These are phyloP conservation scores for Microbotryum violaceum DNA, from an alignment of 1,284 basidiomycete species.

Conservation along the genomic window DNA sequence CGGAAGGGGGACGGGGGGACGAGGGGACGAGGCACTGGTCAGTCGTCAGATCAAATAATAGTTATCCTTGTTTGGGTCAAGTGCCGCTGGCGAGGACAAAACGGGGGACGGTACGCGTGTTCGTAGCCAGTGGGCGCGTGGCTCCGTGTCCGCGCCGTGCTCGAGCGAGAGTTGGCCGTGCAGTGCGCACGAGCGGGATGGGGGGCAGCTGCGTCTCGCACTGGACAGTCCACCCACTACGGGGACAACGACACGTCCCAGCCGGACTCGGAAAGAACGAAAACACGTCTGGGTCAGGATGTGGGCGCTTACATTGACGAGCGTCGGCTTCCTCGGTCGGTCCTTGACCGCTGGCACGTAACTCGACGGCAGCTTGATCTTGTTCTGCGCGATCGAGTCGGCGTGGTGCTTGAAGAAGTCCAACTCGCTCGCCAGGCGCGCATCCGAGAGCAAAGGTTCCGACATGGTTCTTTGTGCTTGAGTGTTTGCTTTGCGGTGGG, in stretches of 20 bases:
- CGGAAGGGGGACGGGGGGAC: neutral
- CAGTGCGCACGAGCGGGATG: no score
- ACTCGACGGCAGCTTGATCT: constrained; percentile 62
- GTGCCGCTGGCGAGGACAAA: no score
- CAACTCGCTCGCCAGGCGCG: constrained; percentile 48
- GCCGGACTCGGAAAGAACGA: neutral
- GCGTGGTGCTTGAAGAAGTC: constrained; percentile 65
- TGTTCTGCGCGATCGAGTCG: constrained; percentile 59
- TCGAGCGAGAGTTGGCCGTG: no score
- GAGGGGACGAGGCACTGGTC: neutral
- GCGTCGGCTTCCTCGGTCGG: constrained; percentile 62
- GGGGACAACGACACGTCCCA: no score
- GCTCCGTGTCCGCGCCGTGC: no score
- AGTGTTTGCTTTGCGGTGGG: no score
- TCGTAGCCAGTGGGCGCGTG: no score
- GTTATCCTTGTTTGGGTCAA: no score
- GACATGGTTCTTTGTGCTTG: constrained; percentile 6
- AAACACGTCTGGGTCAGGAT: constrained; percentile 22
- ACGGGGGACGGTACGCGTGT: no score
- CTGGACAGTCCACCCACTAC: no score
- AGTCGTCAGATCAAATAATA: neutral
- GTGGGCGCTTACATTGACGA: constrained; percentile 43
- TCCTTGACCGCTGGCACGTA: constrained; percentile 66
- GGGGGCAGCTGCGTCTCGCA: no score
- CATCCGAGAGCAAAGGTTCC: constrained; percentile 23